Percentiles rank a stretch among this genome's conserved stretches.
Conservation (phyloP, 768 basidiomycete species). For the Chalciporus pseudorubinellus region DNA sequence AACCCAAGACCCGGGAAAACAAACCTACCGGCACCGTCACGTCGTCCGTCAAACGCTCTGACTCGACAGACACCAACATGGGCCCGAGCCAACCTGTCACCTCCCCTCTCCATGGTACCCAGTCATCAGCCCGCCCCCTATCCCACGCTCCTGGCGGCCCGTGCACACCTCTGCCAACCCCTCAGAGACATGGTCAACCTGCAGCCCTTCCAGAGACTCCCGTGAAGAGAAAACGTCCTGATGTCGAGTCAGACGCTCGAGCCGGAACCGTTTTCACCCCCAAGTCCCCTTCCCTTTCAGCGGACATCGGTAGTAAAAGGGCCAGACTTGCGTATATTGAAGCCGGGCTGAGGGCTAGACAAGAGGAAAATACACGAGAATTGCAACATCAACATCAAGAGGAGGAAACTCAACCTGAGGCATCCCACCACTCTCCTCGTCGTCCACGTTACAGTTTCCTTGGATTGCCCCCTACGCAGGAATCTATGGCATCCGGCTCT, state of each 20-base stretch:
- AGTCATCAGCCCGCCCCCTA: background rate
- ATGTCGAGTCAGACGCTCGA: too few species aligned
- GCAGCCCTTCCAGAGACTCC: constrained; percentile 1
- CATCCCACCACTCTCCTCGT: background rate
- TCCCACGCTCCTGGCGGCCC: background rate
- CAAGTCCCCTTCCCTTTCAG: background rate
- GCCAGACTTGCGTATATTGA: constrained; percentile 9
- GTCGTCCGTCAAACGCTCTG: background rate
- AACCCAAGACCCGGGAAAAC: background rate
- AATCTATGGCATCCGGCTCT: background rate
- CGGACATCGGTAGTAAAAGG: background rate
- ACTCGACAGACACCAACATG: background rate
- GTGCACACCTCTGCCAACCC: constrained; percentile 4
- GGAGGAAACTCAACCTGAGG: background rate
- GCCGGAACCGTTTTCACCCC: background rate
- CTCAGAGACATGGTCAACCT: background rate
- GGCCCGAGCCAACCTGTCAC: background rate
- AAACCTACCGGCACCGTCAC: background rate
- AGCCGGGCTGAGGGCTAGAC: constrained; percentile 9
- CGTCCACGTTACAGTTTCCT: constrained; percentile 18
- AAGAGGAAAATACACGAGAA: background rate
- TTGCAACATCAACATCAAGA: background rate
- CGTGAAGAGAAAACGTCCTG: constrained; percentile 4
- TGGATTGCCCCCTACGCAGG: constrained; percentile 14
- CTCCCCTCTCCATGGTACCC: too few species aligned